Evolutionary conservation across 2,329 filamentous ascomycete genomes (phyloP).

Genomic region (Periconia macrospinosa): DNA sequence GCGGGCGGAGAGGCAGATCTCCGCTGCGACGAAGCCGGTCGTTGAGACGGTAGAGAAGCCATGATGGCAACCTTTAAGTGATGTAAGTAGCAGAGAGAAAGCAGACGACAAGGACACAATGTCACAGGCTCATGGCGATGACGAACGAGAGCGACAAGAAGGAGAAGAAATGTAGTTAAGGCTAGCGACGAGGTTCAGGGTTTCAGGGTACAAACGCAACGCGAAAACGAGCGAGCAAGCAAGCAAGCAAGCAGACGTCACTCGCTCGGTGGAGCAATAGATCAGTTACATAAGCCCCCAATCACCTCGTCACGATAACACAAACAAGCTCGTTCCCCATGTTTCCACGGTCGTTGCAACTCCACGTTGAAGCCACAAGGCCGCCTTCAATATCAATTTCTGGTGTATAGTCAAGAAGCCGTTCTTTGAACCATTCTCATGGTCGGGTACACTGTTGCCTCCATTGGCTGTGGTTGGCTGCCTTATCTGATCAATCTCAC

Average conservation of each 20-base stretch:
- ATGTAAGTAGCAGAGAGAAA: not conserved
- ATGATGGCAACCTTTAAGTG: conserved; percentile 24
- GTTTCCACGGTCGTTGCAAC: not conserved
- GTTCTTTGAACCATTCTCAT: too few species aligned
- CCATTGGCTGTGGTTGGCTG: not conserved
- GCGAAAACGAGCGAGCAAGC: too few species aligned
- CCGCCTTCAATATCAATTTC: not conserved
- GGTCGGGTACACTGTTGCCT: not conserved
- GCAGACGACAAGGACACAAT: not conserved
- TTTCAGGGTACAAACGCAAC: not conserved
- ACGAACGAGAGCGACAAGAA: not conserved
- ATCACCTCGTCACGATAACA: too few species aligned
- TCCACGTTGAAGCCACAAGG: not conserved
- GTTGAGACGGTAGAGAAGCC: conserved; percentile 47
- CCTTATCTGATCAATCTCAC: not conserved
- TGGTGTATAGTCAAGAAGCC: too few species aligned
- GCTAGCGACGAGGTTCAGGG: not conserved
- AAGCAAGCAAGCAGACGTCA: not conserved
- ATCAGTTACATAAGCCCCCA: not conserved
- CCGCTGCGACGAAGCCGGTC: conserved; percentile 39
- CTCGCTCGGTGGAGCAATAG: not conserved
- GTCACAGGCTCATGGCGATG: not conserved
- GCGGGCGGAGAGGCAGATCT: conserved; percentile 25
- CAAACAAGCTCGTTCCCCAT: not conserved
- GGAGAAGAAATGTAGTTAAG: too few species aligned